Evolutionary conservation across 306 rosid genomes (phyloP), one percentile per base, ranked within the genome.

Genomic region (Rosa chinensis): DNA sequence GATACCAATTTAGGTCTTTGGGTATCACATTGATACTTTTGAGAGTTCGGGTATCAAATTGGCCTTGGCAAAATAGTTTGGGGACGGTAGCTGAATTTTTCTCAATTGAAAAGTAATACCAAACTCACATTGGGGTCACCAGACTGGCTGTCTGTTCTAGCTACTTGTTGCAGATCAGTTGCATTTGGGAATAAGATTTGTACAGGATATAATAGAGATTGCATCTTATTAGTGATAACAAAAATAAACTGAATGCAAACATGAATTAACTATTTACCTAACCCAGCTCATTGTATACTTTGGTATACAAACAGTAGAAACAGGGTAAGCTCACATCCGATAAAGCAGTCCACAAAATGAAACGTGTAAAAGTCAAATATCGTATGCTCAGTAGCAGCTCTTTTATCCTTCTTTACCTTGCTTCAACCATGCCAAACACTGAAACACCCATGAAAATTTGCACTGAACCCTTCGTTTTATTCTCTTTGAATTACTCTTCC

Each of bases 401-500:
- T 4, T 25, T 5, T 11, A 62, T 32, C 42, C 20, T 11, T 28
- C 9, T 62, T 28, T 62, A 25, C 42, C 17, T 28, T 23, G 4
- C 42, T 62, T 9, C 39, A 12, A 25, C 67, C 67, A 28, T 11
- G 17, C 14, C 10, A 21, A 8, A 58, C 64, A 10, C 12, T 32
- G 37, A 32, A 32, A 32, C 37, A 32, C 37, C 23, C 63, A 12
- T 62, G 67, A 28, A 66, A 16, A 66, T 37, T 10, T 66, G 45
- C 13, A 64, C 42, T 32, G 69, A 63, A 1, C 70, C n/a, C 10
- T 52, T 42, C 9, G 17, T 7, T 42, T 10, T 10, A n/a, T 40
- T 20, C 40, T 14, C n/a, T 37, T 73, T 11, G 16, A 64, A 13
- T 85, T 64, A 89, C 39, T 90, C 95, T 71, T 93, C 97, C 42